Evolutionary conservation across 139 green algal species (phyloP).

Genomic region (Picochlorum sp.): DNA sequence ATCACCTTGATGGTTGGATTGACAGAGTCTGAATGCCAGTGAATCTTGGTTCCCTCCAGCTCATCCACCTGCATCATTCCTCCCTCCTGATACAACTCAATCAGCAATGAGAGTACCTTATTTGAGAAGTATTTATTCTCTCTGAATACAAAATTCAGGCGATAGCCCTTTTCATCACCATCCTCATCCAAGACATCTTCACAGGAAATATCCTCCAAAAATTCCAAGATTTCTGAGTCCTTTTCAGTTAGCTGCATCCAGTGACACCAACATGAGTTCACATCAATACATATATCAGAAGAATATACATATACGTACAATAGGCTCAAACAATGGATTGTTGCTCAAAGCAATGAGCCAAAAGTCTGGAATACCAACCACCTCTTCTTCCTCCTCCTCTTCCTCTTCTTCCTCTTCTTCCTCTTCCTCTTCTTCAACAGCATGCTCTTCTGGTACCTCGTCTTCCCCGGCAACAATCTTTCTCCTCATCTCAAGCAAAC

Average conservation of each 20-base stretch:
- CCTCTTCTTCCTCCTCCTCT: neutral
- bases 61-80: conserved; percentile 48
- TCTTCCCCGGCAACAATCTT: conserved; percentile 55
- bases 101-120: conserved; percentile 34
- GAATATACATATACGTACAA: neutral
- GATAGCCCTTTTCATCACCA: conserved; percentile 45
- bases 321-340: conserved; percentile 38
- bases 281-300: neutral
- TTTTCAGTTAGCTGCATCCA: conserved; percentile 59
- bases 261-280: conserved; percentile 1
- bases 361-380: conserved; percentile 77
- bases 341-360: conserved; percentile 70
- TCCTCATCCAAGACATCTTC: conserved; percentile 24
- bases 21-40: conserved; percentile 78
- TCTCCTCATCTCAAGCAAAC: conserved; percentile 38
- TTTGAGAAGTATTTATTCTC: conserved; percentile 89
- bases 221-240: conserved; percentile 76
- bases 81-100: conserved; percentile 51
- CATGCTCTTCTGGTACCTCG: conserved; percentile 43
- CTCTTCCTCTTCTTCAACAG: conserved; percentile 2
- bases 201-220: conserved; percentile 65
- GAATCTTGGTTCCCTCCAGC: conserved; percentile 57
- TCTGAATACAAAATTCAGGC: conserved; percentile 57
- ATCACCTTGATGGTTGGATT: conserved; percentile 86
- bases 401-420: neutral